Base-by-base conservation (phyloP, 2,329 filamentous ascomycete genomes). In the Aspergillus sp. region DNA sequence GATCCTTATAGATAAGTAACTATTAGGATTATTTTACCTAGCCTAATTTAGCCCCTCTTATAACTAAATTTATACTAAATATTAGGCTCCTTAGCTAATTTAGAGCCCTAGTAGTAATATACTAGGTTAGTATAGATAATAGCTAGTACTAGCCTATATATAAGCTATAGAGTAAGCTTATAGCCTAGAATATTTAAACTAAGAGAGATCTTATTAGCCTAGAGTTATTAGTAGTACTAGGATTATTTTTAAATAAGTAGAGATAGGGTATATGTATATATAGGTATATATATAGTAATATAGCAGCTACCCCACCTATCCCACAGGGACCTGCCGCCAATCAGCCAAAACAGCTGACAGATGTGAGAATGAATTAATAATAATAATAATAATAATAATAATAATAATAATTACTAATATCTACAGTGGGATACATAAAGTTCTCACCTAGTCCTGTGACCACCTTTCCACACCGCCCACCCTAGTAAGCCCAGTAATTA, bases 341-440 rank as follows among this genome's bases (percentile, higher is more conserved):
- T 37, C 13, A 27, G 35, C 35, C 13, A 27, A 37, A 4, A 37
- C 13, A 5, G 35, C 35, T 28, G 35, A 37, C 35, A 37, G 35
- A 37, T 28, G 35, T 27, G 35, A 27, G 35, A 27, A 37, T 37
- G 13, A 37, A 37, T 2, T 27, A 37, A 37, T 37, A 37, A 37
- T 37, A 37, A 37, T 37, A 37, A 37, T 37, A 28, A 37, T 41
- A 37, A 37, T 37, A 37, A 37, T 37, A n/a, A 32, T 19, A 19
- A n/a, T n/a, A n/a, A n/a, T n/a, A n/a, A n/a, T n/a, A n/a, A n/a
- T n/a, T 64, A 56, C 40, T 52, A 40, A 5, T 28, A 37, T 1
- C n/a, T n/a, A n/a, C n/a, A n/a, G n/a, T n/a, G n/a, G n/a, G n/a
- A n/a, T n/a, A n/a, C n/a, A n/a, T n/a, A n/a, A n/a, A n/a, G n/a